Conservation (phyloP, 192 early-diverging fungal genomes). For the Coemansia sp. region DNA sequence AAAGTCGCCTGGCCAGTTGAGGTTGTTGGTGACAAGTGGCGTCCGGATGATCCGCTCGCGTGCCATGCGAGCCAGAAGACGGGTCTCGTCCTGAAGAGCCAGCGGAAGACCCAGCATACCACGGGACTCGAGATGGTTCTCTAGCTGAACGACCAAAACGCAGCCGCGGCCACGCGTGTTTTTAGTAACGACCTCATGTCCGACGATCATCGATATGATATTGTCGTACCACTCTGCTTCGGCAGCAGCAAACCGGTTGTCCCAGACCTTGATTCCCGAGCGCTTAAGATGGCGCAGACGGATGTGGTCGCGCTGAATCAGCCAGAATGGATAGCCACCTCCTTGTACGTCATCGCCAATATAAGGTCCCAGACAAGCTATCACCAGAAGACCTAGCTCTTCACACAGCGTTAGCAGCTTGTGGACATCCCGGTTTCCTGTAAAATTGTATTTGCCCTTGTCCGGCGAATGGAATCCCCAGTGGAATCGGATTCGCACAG, state of each 20-base stretch:
- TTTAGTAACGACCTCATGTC: conserved; percentile 74
- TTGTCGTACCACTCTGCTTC: conserved; percentile 74
- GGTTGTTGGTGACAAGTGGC: conserved; percentile 85
- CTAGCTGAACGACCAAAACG: conserved; percentile 77
- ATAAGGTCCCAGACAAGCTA: conserved; percentile 82
- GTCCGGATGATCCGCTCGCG: conserved; percentile 74
- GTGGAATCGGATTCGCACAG: conserved; percentile 86
- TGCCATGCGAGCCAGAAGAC: conserved; percentile 71
- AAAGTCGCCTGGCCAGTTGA: conserved; percentile 40
- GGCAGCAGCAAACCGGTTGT: conserved; percentile 65
- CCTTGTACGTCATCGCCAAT: conserved; percentile 80
- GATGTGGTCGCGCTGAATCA: conserved; percentile 68
- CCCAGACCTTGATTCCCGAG: conserved; percentile 68
- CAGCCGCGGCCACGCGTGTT: conserved; percentile 60
- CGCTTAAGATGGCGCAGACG: conserved; percentile 70
- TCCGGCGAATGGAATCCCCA: conserved; percentile 85
- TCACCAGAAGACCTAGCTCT: conserved; percentile 70
- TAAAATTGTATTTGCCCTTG: conserved; percentile 72
- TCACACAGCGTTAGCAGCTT: conserved; percentile 73
- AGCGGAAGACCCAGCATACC: conserved; percentile 62
- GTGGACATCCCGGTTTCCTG: conserved; percentile 70
- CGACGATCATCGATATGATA: conserved; percentile 72
- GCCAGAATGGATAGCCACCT: conserved; percentile 76
- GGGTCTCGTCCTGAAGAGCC: conserved; percentile 79
- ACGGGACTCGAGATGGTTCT: conserved; percentile 74